Percentiles rank a stretch among this genome's conserved stretches.
These are phyloP conservation scores for Pseudogymnoascus sp. DNA, from an alignment of 2,329 filamentous ascomycete genomes.

Conservation along the genomic window DNA sequence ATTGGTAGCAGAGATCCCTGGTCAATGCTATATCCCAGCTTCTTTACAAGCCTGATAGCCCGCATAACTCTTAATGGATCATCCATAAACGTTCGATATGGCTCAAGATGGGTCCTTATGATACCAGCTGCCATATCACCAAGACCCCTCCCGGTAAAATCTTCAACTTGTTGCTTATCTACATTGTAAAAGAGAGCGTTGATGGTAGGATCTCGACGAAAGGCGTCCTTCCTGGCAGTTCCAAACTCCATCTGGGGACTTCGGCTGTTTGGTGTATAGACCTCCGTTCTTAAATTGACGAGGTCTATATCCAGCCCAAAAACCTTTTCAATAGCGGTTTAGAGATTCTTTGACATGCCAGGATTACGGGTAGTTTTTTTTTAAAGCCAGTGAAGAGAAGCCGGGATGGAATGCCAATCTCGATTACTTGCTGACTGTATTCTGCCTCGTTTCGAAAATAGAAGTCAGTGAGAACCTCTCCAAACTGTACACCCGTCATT, in stretches of 20 bases:
- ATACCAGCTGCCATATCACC: conserved; percentile 61
- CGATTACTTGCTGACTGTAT: not conserved
- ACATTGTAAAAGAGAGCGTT: conserved; percentile 93
- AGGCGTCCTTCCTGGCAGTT: conserved; percentile 75
- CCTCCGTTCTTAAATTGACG: conserved; percentile 2
- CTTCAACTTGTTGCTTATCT: conserved; percentile 66
- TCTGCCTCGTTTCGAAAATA: not conserved
- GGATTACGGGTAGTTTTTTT: not conserved
- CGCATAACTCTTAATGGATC: conserved; percentile 81
- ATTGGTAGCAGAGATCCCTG: conserved; percentile 58
- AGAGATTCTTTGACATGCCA: not conserved
- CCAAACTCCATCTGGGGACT: conserved; percentile 88
- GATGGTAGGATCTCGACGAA: conserved; percentile 84
- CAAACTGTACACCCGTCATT: not conserved
- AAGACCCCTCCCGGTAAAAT: conserved; percentile 65
- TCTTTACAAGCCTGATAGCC: conserved; percentile 76
- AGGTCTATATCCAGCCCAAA: not conserved
- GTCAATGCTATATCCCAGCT: conserved; percentile 70
- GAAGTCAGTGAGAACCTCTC: not conserved
- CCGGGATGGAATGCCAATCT: not conserved
- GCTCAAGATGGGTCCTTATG: conserved; percentile 75
- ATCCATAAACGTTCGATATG: conserved; percentile 82
- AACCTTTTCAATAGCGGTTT: not conserved
- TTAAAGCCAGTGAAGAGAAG: not conserved
- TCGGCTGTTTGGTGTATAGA: conserved; percentile 47